Conservation (phyloP, 176 grass and related monocot genomes). For the Raddia guianensis region DNA sequence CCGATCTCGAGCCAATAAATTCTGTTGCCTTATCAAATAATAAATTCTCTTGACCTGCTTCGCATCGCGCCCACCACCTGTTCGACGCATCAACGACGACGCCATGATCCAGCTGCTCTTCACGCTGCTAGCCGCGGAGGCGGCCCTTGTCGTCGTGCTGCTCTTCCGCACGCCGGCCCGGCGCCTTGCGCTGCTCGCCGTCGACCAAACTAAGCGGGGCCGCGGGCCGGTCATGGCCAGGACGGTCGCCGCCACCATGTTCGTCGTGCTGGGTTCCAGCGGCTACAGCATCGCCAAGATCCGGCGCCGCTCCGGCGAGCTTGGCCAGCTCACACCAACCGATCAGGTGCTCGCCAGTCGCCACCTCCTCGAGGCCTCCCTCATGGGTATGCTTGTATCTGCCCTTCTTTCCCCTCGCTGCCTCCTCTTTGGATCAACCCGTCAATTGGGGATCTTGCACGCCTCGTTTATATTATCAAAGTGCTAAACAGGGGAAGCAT, state of each 20-base stretch:
- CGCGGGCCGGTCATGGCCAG: conserved; percentile 57
- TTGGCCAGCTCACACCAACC: conserved; percentile 54
- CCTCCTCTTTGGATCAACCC: not conserved
- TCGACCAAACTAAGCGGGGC: conserved; percentile 60
- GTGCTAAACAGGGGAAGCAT: not conserved
- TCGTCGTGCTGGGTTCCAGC: conserved; percentile 54
- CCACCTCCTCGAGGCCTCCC: conserved; percentile 66
- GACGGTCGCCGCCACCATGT: conserved; percentile 62
- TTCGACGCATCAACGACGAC: not conserved
- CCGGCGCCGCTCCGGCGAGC: conserved; percentile 40
- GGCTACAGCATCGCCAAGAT: conserved; percentile 69
- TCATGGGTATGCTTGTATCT: conserved; percentile 50
- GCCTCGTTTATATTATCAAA: not conserved
- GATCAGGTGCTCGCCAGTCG: conserved; percentile 71
- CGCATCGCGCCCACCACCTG: not conserved
- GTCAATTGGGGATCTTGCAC: not conserved
- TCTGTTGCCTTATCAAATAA: no score
- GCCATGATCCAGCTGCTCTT: conserved; percentile 74
- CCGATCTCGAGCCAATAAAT: no score
- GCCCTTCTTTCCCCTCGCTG: not conserved
- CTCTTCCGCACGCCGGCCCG: conserved; percentile 63
- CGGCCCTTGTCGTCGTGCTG: conserved; percentile 49
- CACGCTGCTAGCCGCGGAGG: conserved; percentile 60
- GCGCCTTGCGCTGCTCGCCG: conserved; percentile 45
- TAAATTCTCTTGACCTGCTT: no score